A percentile compares a stretch with the other conserved stretches of the same genome.
Conservation (phyloP, 441 rosid genomes). For the Aleurites moluccanus region DNA sequence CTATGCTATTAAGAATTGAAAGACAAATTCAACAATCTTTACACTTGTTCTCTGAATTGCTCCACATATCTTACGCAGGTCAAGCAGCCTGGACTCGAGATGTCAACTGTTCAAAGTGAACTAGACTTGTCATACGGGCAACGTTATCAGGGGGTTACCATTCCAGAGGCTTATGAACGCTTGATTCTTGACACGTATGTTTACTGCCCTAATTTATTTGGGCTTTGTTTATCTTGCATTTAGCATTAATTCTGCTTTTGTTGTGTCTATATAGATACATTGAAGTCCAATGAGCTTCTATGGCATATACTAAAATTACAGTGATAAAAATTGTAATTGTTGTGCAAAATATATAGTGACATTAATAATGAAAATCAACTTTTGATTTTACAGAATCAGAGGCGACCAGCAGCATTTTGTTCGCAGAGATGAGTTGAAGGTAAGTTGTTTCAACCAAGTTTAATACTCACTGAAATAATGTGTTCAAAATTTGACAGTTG, state of each 20-base stretch:
- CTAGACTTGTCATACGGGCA: slow-evolving; percentile 91
- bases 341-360: background rate
- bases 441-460: slow-evolving; percentile 25
- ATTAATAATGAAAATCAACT: slow-evolving; percentile 16
- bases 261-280: background rate
- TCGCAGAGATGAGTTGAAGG: slow-evolving; percentile 98
- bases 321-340: background rate
- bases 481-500: slow-evolving; percentile 20
- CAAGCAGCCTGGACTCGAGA: slow-evolving; percentile 96
- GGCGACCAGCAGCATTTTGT: slow-evolving; percentile 99
- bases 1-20: background rate
- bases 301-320: background rate
- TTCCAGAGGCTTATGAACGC: slow-evolving; percentile 98
- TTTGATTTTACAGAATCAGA: slow-evolving; percentile 60
- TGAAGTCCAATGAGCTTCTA: background rate
- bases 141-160: slow-evolving; percentile 75
- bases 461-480: background rate
- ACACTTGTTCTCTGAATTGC: slow-evolving; percentile 5
- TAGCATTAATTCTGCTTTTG: slow-evolving; percentile 3
- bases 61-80: slow-evolving; percentile 50
- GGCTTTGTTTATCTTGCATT: background rate
- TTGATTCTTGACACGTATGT: slow-evolving; percentile 96
- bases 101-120: slow-evolving; percentile 93
- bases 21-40: background rate
- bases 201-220: slow-evolving; percentile 15